A percentile compares a stretch with the other conserved stretches of the same genome.
phyloP scores from a whole-genome alignment of 2,329 filamentous ascomycete genomes.

The Paraphoma sp. region DNA sequence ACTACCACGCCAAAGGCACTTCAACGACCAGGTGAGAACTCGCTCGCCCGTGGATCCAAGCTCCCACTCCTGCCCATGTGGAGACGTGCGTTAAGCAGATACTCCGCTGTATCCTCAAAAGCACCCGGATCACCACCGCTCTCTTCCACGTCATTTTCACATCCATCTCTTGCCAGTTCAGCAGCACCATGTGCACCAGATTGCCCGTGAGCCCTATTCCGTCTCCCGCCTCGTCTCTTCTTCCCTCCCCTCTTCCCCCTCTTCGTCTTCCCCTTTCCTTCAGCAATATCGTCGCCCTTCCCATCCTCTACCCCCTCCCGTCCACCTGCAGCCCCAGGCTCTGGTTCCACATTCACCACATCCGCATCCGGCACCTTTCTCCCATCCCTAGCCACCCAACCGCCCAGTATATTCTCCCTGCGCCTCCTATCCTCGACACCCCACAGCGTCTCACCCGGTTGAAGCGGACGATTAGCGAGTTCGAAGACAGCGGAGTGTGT shows the following conservation, averaged over 20 bases:
- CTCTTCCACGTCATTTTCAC: background rate
- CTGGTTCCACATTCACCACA: background rate
- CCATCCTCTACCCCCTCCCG: background rate
- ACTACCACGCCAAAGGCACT: background rate
- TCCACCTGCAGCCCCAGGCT: background rate
- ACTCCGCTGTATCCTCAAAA: background rate
- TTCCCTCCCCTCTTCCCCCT: background rate
- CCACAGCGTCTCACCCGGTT: constrained; percentile 3
- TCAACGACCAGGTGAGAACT: background rate
- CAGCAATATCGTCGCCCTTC: background rate
- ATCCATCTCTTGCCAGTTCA: background rate
- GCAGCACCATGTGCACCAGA: too few relatives aligned
- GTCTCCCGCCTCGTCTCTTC: background rate
- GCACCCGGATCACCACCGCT: background rate
- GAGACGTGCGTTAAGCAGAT: background rate
- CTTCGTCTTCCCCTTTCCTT: background rate
- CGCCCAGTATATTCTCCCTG: background rate
- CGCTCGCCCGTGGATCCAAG: background rate
- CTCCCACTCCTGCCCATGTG: background rate
- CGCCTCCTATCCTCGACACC: background rate
- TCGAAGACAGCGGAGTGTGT: background rate
- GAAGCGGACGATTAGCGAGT: background rate
- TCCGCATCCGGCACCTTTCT: background rate
- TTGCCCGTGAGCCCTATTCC: background rate
- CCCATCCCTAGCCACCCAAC: background rate